Conservation (phyloP, 1,284 basidiomycete species). For the Takashimella tepidaria region DNA sequence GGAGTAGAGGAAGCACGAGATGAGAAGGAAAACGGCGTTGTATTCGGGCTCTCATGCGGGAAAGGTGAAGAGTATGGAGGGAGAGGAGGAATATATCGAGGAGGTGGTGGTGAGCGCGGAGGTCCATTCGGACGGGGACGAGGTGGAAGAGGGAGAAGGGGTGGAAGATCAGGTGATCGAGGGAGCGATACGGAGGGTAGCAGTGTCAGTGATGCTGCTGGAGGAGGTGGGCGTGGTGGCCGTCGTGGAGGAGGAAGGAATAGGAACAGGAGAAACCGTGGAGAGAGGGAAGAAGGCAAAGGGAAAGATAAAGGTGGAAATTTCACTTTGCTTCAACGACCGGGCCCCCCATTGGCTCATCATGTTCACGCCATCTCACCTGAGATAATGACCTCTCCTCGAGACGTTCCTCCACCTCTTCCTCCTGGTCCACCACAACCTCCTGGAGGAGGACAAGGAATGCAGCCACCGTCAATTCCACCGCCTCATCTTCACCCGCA, state of each 20-base stretch:
- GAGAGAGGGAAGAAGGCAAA: conserved; percentile 10
- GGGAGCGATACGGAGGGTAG: neutral
- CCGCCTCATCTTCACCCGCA: neutral
- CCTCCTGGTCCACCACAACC: neutral
- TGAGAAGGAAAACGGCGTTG: neutral
- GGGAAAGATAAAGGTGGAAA: conserved; percentile 20
- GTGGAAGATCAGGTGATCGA: neutral
- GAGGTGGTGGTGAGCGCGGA: neutral
- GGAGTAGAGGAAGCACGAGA: neutral
- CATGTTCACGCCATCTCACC: conserved; percentile 8
- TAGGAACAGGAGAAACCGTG: conserved; percentile 18
- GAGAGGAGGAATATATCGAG: conserved; percentile 5
- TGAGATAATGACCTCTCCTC: neutral
- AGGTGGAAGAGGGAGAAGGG: neutral
- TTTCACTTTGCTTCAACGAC: conserved; percentile 40
- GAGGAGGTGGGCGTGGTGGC: conserved; percentile 6
- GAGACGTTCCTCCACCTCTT: too few species aligned
- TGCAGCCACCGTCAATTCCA: too few species aligned
- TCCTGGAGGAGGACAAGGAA: too few species aligned
- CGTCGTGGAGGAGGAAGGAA: conserved; percentile 1
- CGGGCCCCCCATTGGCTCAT: conserved; percentile 26
- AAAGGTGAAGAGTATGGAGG: neutral
- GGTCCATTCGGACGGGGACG: conserved; percentile 7
- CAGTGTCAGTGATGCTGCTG: neutral
- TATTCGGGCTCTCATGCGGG: too few species aligned